Conservation (phyloP, 2,329 filamentous ascomycete genomes). For the Penicillium crustosum region DNA sequence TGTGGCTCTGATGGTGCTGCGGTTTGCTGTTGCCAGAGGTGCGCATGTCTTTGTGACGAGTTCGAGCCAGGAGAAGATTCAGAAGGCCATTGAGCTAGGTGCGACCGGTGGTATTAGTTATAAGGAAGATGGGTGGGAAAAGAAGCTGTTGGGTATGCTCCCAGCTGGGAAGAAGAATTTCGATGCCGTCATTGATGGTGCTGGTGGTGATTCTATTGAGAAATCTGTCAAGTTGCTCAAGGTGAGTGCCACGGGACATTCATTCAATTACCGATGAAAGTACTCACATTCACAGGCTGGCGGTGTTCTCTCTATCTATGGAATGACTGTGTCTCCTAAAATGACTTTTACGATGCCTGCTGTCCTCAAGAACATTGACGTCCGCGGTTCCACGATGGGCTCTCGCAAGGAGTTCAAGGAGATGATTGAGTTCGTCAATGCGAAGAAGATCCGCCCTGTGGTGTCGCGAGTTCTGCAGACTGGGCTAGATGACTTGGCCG, state of each 20-base stretch:
- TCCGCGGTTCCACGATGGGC: constrained; percentile 87
- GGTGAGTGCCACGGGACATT: constrained; percentile 36
- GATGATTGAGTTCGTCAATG: constrained; percentile 79
- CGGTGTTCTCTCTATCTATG: constrained; percentile 81
- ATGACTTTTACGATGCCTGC: constrained; percentile 86
- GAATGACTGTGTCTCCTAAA: constrained; percentile 83
- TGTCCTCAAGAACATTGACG: constrained; percentile 82
- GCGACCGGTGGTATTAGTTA: constrained; percentile 82
- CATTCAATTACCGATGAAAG: neutral
- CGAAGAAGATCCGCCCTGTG: constrained; percentile 72
- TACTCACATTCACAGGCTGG: constrained; percentile 54
- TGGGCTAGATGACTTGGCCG: constrained; percentile 72
- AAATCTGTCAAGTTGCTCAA: constrained; percentile 69
- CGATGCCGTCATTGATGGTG: constrained; percentile 87
- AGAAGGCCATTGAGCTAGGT: constrained; percentile 67
- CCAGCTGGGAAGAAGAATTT: constrained; percentile 66
- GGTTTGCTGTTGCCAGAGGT: constrained; percentile 74
- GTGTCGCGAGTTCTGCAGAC: constrained; percentile 68
- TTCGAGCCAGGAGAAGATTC: constrained; percentile 72
- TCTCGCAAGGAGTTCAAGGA: constrained; percentile 85
- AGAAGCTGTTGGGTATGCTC: constrained; percentile 60
- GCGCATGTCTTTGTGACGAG: constrained; percentile 80
- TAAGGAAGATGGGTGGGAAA: constrained; percentile 76
- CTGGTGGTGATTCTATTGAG: constrained; percentile 78
- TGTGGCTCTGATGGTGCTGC: constrained; percentile 77